Conservation (phyloP, 495 filamentous ascomycete genomes). For the Amphirosellinia nigrospora region DNA sequence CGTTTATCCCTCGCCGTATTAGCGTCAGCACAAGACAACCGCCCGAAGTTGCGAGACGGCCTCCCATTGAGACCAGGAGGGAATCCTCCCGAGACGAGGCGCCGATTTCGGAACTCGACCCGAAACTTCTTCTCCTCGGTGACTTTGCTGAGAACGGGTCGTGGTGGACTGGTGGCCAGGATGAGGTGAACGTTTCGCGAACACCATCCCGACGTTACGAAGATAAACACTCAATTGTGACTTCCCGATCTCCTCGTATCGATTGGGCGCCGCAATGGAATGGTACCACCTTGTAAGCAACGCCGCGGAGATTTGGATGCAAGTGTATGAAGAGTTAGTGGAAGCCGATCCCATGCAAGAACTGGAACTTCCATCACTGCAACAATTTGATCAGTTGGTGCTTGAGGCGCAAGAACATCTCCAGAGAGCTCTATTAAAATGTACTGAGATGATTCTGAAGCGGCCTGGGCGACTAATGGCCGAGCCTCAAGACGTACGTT, state of each 20-base stretch:
- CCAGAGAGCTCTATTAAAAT: constrained; percentile 76
- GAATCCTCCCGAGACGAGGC: constrained; percentile 40
- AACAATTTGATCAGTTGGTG: constrained; percentile 64
- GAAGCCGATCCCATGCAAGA: constrained; percentile 46
- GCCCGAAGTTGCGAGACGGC: constrained; percentile 31
- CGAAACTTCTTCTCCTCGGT: constrained; percentile 79
- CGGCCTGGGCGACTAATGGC: constrained; percentile 76
- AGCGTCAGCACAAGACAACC: constrained; percentile 37
- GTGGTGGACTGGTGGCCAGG: constrained; percentile 77
- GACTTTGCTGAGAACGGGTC: constrained; percentile 82
- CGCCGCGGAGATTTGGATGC: constrained; percentile 57
- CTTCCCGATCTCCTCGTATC: constrained; percentile 69
- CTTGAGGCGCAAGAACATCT: constrained; percentile 71
- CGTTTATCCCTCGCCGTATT: constrained; percentile 63
- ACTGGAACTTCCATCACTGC: constrained; percentile 43
- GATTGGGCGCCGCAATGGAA: constrained; percentile 74
- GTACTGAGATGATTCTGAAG: constrained; percentile 83
- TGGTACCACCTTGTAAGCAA: constrained; percentile 80
- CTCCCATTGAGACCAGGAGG: constrained; percentile 35
- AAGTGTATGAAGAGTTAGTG: constrained; percentile 60
- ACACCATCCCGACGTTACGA: constrained; percentile 44
- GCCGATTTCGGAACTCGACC: constrained; percentile 62
- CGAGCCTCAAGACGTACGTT: constrained; percentile 74
- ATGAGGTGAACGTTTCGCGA: constrained; percentile 45
- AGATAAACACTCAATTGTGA: constrained; percentile 53